Conservation (phyloP, 164 flowering plant species). For the Euptelea pleiosperma region DNA sequence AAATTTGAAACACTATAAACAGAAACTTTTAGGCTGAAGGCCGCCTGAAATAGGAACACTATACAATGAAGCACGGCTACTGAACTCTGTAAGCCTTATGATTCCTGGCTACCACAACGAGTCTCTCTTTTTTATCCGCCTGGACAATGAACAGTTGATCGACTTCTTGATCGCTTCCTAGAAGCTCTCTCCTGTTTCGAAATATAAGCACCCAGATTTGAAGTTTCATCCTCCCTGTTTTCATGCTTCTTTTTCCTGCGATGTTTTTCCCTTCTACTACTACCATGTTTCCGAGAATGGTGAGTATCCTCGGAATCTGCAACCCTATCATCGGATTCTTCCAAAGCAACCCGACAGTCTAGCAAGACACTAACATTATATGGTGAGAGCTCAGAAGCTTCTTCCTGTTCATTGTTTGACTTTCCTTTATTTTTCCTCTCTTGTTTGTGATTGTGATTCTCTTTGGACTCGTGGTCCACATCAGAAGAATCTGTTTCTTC, state of each 20-base stretch:
- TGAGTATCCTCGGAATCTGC: neutral
- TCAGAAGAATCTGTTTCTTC: slow-evolving; percentile 12
- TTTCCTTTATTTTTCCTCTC: neutral
- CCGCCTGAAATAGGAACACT: no score
- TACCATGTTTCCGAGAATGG: neutral
- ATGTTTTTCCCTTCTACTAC: neutral
- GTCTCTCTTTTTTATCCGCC: slow-evolving; percentile 7
- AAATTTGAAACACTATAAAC: neutral
- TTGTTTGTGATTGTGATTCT: neutral
- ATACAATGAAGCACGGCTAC: no score
- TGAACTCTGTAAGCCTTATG: neutral
- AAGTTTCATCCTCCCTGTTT: neutral
- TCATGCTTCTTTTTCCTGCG: neutral
- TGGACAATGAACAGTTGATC: slow-evolving; percentile 6
- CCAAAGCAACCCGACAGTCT: neutral
- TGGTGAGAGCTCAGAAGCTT: neutral
- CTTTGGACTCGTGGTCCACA: neutral
- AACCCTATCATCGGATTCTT: neutral
- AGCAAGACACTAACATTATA: no score
- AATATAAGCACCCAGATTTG: neutral
- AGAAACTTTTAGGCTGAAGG: no score
- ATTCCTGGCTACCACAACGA: neutral
- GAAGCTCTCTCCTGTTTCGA: neutral
- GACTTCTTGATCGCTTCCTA: slow-evolving; percentile 14
- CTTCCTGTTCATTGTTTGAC: neutral